Evolutionary conservation across 148 eudicot genomes (phyloP).

Genomic region (Suaeda aralocaspica): DNA sequence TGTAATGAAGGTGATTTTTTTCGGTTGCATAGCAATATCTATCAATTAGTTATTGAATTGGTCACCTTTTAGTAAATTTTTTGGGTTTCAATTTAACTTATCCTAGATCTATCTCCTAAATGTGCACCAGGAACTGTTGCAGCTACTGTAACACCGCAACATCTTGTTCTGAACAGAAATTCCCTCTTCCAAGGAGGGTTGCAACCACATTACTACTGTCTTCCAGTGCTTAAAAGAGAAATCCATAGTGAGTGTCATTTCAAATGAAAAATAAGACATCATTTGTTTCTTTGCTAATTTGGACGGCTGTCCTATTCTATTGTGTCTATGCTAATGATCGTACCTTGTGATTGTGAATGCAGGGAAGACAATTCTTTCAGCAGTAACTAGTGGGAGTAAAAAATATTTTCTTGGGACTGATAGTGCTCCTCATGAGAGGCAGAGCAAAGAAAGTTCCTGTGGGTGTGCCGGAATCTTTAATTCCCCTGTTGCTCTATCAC

Average conservation of each 20-base stretch:
- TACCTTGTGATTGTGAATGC: background rate
- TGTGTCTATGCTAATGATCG: slow-evolving; percentile 1
- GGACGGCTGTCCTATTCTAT: background rate
- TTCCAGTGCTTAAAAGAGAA: slow-evolving; percentile 93
- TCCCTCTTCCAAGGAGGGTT: slow-evolving; percentile 91
- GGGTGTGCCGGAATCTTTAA: slow-evolving; percentile 96
- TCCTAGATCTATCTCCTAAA: background rate
- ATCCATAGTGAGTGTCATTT: slow-evolving; percentile 50
- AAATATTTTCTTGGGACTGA: slow-evolving; percentile 91
- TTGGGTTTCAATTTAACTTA: background rate
- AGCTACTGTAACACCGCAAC: slow-evolving; percentile 95
- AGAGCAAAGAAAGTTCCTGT: slow-evolving; percentile 62
- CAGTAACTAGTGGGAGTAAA: slow-evolving; percentile 83
- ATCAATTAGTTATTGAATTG: background rate
- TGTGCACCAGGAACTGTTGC: slow-evolving; percentile 59
- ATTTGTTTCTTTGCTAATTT: no score
- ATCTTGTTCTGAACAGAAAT: slow-evolving; percentile 84
- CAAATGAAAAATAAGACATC: no score
- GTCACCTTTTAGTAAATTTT: background rate
- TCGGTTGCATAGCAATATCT: background rate
- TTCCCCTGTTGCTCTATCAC: slow-evolving; percentile 80
- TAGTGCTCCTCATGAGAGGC: slow-evolving; percentile 91
- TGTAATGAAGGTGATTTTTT: slow-evolving; percentile 52
- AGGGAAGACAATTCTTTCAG: slow-evolving; percentile 79
- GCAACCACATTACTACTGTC: slow-evolving; percentile 82